phyloP scores from a whole-genome alignment of 345 rosid species.

The Camelina laxa region DNA sequence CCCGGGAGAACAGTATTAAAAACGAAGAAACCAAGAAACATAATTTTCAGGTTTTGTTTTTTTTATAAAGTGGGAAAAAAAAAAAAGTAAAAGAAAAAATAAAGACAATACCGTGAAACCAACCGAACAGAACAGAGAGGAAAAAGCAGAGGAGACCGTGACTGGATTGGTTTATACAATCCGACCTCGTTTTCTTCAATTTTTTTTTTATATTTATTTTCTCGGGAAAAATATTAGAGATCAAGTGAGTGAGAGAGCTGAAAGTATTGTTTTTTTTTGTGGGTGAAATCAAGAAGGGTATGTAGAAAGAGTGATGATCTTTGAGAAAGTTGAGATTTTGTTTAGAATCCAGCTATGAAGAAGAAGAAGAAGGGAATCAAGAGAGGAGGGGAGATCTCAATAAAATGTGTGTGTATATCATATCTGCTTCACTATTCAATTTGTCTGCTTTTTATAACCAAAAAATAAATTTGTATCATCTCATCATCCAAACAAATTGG shows the following conservation, averaged over 20 bases:
- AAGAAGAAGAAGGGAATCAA: too few species aligned
- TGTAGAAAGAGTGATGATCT: conserved; percentile 12
- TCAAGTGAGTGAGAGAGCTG: conserved; percentile 28
- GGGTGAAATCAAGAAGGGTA: conserved; percentile 25
- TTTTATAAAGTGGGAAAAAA: not conserved
- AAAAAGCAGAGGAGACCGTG: conserved; percentile 45
- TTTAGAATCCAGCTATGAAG: too few species aligned
- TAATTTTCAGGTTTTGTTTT: not conserved
- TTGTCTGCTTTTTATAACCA: conserved; percentile 24
- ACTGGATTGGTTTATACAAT: conserved; percentile 23
- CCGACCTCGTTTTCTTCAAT: conserved; percentile 33
- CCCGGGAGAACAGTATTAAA: conserved; percentile 40
- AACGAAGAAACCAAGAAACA: conserved; percentile 29
- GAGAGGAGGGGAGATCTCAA: too few species aligned
- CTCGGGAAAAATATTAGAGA: conserved; percentile 23
- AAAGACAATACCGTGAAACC: conserved; percentile 41
- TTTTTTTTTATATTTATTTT: conserved; percentile 4
- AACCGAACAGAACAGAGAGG: conserved; percentile 21
- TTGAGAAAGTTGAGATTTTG: conserved; percentile 15
- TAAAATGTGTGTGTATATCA: not conserved
- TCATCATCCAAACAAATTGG: conserved; percentile 25
- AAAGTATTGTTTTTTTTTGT: not conserved
- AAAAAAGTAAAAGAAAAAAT: not conserved
- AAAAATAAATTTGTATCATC: not conserved
- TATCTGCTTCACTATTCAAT: not conserved